Base-by-base conservation (phyloP, 2,329 filamentous ascomycete species). In the Scedosporium aurantiacum region DNA sequence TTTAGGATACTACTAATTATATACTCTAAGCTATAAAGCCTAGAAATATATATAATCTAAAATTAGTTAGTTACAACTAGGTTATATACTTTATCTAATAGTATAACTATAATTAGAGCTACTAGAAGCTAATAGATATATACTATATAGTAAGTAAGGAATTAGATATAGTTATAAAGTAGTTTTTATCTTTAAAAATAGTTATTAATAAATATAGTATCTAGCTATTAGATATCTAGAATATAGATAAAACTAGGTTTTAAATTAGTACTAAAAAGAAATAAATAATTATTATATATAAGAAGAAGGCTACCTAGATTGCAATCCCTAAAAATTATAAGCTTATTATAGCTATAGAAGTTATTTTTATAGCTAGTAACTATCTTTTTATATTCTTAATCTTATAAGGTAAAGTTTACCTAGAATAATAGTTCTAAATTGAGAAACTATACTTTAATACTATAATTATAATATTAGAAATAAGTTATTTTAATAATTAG, bases 221-320 rank as follows among this genome's bases (percentile, higher is more conserved):
- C 16, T 8, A n/a, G 25, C 18, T 43, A 41, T 32, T 52, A 41
- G 37, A 60, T 55, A 60, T 60, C 28, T 60, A 55, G 27, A 60
- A 60, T 60, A 60, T 60, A 60, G 14, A 60, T 55, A 60, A 60
- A 40, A 60, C 47, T 55, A 60, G 47, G 5, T 56, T 56, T 18
- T 56, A 56, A 6, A 56, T 56, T 56, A 56, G n/a, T 12, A 37
- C 28, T 56, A 56, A 7, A 5, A 25, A 8, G 12, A 27, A 37
- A 7, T 56, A 56, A 4, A 2, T 56, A 28, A 18, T 56, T 25
- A 27, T 41, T 58, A 58, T 3, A 16, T 32, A 58, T 23, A 40
- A 21, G 41, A 23, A 14, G 8, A 8, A 23, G 23, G 7, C 14
- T 16, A 14, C 18, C 14, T 58, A 58, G 40, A 25, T 58, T 16